phyloP scores from a whole-genome alignment of 441 rosid genomes.

The Populus hybrid region DNA sequence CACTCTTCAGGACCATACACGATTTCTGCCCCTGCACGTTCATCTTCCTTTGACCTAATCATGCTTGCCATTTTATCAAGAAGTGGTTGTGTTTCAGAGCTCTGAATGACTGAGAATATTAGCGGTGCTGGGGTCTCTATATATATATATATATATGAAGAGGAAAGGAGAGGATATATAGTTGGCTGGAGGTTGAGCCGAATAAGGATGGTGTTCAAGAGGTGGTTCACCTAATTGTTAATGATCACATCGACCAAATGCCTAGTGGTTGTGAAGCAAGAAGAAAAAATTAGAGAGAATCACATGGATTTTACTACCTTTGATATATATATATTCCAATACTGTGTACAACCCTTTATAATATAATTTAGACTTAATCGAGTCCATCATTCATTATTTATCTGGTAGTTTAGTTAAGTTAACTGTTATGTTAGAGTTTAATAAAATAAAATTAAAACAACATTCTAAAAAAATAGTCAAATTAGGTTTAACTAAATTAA shows the following conservation, averaged over 20 bases:
- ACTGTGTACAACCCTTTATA: too few relatives aligned
- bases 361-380: too few relatives aligned
- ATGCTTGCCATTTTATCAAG: constrained; percentile 36
- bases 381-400: too few relatives aligned
- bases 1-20: constrained; percentile 73
- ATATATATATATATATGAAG: neutral
- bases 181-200: constrained; percentile 26
- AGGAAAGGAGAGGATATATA: neutral
- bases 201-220: neutral
- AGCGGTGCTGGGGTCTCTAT: neutral
- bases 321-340: too few relatives aligned
- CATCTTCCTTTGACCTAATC: constrained; percentile 24
- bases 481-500: too few relatives aligned
- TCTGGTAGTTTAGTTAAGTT: too few relatives aligned
- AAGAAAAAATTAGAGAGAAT: too few relatives aligned
- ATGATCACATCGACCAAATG: neutral
- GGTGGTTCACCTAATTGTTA: constrained; percentile 23
- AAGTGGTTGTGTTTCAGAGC: neutral
- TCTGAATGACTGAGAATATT: neutral
- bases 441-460: too few relatives aligned
- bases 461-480: too few relatives aligned
- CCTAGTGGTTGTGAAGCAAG: too few relatives aligned
- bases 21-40: constrained; percentile 68
- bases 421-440: too few relatives aligned
- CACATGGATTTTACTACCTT: too few relatives aligned